Evolutionary conservation across 2,329 filamentous ascomycete genomes (phyloP).

Genomic region (Blumeriella jaapii): DNA sequence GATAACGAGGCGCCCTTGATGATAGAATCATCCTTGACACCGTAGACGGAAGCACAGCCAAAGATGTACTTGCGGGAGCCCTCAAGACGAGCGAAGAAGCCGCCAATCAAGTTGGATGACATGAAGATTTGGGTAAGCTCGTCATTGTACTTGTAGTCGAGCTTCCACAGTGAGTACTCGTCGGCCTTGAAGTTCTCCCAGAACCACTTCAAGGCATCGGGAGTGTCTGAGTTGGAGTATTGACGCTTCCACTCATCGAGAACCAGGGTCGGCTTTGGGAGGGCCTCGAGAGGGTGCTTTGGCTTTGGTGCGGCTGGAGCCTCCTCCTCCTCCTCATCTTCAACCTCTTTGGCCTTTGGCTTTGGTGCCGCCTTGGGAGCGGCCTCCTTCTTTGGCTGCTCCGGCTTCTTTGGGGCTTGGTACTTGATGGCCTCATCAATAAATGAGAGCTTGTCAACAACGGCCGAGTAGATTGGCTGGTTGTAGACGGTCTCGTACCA

Average conservation of each 20-base stretch:
- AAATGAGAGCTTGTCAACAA: slow-evolving; percentile 64
- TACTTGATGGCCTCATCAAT: slow-evolving; percentile 67
- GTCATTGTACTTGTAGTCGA: slow-evolving; percentile 98
- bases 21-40: slow-evolving; percentile 76
- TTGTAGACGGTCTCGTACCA: slow-evolving; percentile 94
- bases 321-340: slow-evolving; percentile 54
- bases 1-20: slow-evolving; percentile 86
- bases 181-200: slow-evolving; percentile 92
- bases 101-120: slow-evolving; percentile 96
- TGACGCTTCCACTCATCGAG: slow-evolving; percentile 98
- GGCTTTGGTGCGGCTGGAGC: slow-evolving; percentile 61
- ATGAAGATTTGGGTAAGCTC: slow-evolving; percentile 98
- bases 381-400: slow-evolving; percentile 55
- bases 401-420: slow-evolving; percentile 68
- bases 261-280: slow-evolving; percentile 67
- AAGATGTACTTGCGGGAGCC: slow-evolving; percentile 97
- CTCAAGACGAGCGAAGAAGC: slow-evolving; percentile 96
- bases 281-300: slow-evolving; percentile 89
- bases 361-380: slow-evolving; percentile 39
- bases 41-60: slow-evolving; percentile 81
- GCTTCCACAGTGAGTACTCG: slow-evolving; percentile 91
- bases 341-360: slow-evolving; percentile 36
- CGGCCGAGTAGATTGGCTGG: slow-evolving; percentile 80
- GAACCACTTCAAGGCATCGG: slow-evolving; percentile 87
- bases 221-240: slow-evolving; percentile 92